Base-by-base conservation (phyloP, 768 basidiomycete species). In the Coprinopsis cinerea region DNA sequence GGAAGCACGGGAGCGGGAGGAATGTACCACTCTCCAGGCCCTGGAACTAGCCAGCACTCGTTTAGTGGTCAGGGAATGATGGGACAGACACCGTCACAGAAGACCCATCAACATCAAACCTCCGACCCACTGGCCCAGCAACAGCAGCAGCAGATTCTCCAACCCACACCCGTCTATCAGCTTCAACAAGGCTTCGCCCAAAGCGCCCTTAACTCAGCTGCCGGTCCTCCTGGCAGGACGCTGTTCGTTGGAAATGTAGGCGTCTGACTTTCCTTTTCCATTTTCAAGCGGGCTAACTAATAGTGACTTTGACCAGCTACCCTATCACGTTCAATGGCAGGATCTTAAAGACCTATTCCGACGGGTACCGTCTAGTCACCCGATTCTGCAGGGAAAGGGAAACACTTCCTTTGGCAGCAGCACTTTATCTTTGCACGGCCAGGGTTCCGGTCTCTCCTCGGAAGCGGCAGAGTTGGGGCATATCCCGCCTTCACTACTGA, bases 281-380 rank as follows among this genome's bases (percentile, higher is more conserved):
- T 17, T 42, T 11, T 17, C 26, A 25, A 4, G 4, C 36, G 28
- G 11, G 36, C 32, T 35, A 40, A 39, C 10, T 27, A 9, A n/a
- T 27, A 27, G 39, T 50, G 25, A 50, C 27, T 47, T 27, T 30
- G 75, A 85, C 17, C 81, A 92, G 90, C 78, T 94, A 14, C 92
- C 92, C 0, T 93, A 92, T 67, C 92, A 93, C 58, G 87, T 85
- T 57, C 92, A 93, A 68, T 99, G 95, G 95, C 95, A 97, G 67
- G 95, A 98, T 62, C 76, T 99, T 37, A 97, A 98, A 67, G 94
- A 97, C 66, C 76, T 97, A 3, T 95, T 97, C 62, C 81, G 94
- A 23, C 83, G 88, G 54, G 92, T 45, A 4, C 44, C 44, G n/a
- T 45, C 44, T 10, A 45, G 32, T 18, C 44, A 45, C 27, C 44